phyloP scores from a whole-genome alignment of 176 grass and related monocot genomes.

The maize (Zea mays) region DNA sequence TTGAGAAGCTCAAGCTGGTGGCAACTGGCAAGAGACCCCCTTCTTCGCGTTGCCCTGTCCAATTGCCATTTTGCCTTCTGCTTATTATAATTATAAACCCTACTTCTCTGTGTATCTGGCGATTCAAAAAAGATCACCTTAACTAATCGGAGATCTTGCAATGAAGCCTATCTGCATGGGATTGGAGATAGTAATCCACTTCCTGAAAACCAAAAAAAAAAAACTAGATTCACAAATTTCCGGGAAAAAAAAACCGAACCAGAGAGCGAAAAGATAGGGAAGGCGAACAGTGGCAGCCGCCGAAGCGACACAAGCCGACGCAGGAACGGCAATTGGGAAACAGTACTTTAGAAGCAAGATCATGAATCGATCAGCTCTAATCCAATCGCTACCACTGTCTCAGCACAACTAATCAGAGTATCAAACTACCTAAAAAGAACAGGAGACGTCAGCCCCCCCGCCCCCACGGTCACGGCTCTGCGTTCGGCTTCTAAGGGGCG shows the following conservation, averaged over 20 bases:
- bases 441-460: too few species aligned
- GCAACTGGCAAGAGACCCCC: conserved; percentile 41
- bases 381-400: neutral
- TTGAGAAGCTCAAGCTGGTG: conserved; percentile 43
- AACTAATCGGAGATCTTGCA: conserved; percentile 21
- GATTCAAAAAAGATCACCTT: neutral
- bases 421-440: neutral
- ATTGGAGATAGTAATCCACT: neutral
- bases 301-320: neutral
- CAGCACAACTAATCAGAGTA: neutral
- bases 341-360: neutral
- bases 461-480: too few species aligned
- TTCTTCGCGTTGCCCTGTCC: conserved; percentile 42
- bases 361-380: neutral
- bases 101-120: neutral
- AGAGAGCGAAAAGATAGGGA: neutral
- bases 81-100: neutral
- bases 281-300: neutral
- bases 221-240: neutral
- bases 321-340: neutral
- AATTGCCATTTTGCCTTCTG: conserved; percentile 55
- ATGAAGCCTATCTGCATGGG: conserved; percentile 18
- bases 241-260: neutral
- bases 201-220: too few species aligned
- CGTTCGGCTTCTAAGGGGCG: too few species aligned